Percentiles rank a stretch among this genome's conserved stretches.
These are phyloP conservation scores for Selaginella moellendorffii DNA, from an alignment of 75 land plant species.

Conservation along the genomic window DNA sequence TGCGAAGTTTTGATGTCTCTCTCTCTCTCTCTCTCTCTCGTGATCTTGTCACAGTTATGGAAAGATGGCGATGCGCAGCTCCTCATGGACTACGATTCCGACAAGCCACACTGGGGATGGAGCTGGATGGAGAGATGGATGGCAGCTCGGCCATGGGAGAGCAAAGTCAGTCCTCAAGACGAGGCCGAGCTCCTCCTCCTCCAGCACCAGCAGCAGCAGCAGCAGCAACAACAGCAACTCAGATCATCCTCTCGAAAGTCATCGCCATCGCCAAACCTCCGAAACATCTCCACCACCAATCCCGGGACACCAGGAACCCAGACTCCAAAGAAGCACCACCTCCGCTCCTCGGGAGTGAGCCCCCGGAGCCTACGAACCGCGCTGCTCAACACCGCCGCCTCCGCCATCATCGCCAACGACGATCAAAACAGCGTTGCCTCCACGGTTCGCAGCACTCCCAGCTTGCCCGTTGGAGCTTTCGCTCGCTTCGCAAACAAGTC, in stretches of 20 bases:
- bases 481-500: not conserved
- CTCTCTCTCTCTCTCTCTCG: not conserved
- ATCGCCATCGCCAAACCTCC: not conserved
- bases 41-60: not conserved
- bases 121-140: slow-evolving; percentile 99
- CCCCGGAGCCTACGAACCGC: not conserved
- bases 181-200: no score
- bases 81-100: slow-evolving; percentile 57
- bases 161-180: no score
- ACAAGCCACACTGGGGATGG: slow-evolving; percentile 96
- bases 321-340: no score
- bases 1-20: not conserved
- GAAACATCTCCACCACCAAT: not conserved
- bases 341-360: not conserved
- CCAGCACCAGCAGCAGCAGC: not conserved
- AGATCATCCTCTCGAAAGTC: not conserved
- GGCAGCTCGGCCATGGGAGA: slow-evolving; percentile 90
- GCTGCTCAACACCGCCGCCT: not conserved
- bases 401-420: not conserved
- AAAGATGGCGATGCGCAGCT: slow-evolving; percentile 8
- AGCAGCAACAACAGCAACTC: not conserved
- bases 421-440: not conserved
- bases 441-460: not conserved
- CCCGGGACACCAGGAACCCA: not conserved
- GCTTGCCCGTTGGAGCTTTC: not conserved